A percentile compares a stretch with the other conserved stretches of the same genome.
Conservation (phyloP, 768 basidiomycete species). For the Leccinum incarnatum region DNA sequence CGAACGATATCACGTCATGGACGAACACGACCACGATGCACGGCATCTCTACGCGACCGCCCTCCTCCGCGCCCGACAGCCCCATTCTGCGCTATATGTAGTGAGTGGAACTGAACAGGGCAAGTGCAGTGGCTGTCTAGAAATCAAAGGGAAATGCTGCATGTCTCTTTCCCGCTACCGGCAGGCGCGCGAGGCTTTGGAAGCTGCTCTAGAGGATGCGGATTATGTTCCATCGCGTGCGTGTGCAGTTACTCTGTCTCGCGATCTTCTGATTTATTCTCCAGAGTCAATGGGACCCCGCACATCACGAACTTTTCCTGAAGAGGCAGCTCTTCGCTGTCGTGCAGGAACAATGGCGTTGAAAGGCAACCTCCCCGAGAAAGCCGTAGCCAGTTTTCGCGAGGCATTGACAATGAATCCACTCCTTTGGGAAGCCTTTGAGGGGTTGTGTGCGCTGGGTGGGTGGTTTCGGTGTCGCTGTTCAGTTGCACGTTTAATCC, state of each 20-base stretch:
- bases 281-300: constrained; percentile 57
- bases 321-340: constrained; percentile 73
- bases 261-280: constrained; percentile 12
- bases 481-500: constrained; percentile 12
- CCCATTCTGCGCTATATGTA: constrained; percentile 70
- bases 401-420: constrained; percentile 73
- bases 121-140: constrained; percentile 71
- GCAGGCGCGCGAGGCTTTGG: constrained; percentile 72
- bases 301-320: constrained; percentile 58
- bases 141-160: constrained; percentile 78
- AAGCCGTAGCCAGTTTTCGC: constrained; percentile 68
- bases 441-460: constrained; percentile 83
- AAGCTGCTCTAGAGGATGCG: constrained; percentile 54
- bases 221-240: constrained; percentile 56
- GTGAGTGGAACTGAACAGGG: constrained; percentile 61
- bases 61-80: constrained; percentile 66
- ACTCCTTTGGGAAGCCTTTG: constrained; percentile 90
- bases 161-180: constrained; percentile 68
- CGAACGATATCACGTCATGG: constrained; percentile 75
- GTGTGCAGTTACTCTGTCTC: constrained; percentile 27
- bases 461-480: constrained; percentile 20
- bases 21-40: constrained; percentile 71
- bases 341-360: constrained; percentile 72
- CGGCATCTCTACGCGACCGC: constrained; percentile 82
- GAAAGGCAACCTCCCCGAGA: constrained; percentile 74